Conservation (phyloP, 1,284 basidiomycete species). For the Ustilago xerochloae region DNA sequence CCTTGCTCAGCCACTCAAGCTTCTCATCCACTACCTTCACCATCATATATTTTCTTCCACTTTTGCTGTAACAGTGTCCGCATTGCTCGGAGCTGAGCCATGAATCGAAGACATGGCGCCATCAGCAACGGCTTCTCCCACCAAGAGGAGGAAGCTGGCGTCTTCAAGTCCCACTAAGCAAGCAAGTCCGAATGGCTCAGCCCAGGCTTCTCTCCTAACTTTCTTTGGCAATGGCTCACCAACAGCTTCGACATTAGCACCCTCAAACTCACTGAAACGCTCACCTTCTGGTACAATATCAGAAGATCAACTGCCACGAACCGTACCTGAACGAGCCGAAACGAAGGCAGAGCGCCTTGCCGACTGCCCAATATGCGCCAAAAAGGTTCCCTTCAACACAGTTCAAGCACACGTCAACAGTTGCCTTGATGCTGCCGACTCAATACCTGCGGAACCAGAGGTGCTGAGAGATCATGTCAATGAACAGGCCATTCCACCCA, state of each 20-base stretch:
- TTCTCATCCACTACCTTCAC: background rate
- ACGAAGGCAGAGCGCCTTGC: constrained; percentile 13
- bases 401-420: constrained; percentile 50
- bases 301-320: background rate
- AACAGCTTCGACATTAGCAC: constrained; percentile 1
- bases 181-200: constrained; percentile 13
- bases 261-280: constrained; percentile 1
- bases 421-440: constrained; percentile 43
- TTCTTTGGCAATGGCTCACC: constrained; percentile 34
- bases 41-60: background rate
- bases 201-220: constrained; percentile 42
- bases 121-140: constrained; percentile 27
- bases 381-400: constrained; percentile 34
- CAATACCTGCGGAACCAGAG: background rate
- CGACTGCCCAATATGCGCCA: constrained; percentile 45
- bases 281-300: background rate
- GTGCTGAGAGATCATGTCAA: constrained; percentile 31
- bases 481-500: background rate
- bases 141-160: constrained; percentile 39
- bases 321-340: background rate
- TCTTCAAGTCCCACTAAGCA: constrained; percentile 39
- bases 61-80: background rate
- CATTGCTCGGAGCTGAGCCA: constrained; percentile 8
- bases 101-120: constrained; percentile 31
- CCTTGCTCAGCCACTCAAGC: constrained; percentile 24